Percentiles rank a stretch among this genome's conserved stretches.
Evolutionary conservation across 2,329 filamentous ascomycete genomes (phyloP).

Genomic region (Colletotrichum lindemuthianum): DNA sequence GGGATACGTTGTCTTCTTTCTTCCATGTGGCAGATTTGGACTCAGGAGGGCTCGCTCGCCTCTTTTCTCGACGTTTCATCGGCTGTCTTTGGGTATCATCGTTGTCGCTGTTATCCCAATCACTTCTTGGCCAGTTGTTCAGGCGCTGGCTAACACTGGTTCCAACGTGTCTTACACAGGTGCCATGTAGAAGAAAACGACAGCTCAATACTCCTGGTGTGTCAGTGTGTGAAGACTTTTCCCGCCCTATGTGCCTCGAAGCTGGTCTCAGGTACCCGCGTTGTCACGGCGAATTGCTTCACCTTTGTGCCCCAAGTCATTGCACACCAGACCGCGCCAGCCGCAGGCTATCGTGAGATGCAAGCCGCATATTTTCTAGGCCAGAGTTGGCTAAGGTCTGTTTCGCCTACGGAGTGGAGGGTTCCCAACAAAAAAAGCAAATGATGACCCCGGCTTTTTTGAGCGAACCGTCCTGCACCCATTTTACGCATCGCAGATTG

Average conservation of each 20-base stretch:
- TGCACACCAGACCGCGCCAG: conserved; percentile 20
- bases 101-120: not conserved
- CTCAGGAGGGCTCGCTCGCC: not conserved
- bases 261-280: conserved; percentile 34
- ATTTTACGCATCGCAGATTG: conserved; percentile 17
- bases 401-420: conserved; percentile 28
- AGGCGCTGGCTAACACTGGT: no score
- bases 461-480: conserved; percentile 5
- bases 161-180: no score
- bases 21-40: conserved; percentile 1
- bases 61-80: not conserved
- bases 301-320: conserved; percentile 6
- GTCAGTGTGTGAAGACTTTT: not conserved
- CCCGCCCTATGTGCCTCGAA: conserved; percentile 20
- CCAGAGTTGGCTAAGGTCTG: conserved; percentile 27
- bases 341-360: conserved; percentile 29
- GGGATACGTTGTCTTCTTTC: conserved; percentile 5
- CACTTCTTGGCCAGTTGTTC: no score
- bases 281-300: conserved; percentile 12
- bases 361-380: conserved; percentile 24
- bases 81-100: not conserved
- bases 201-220: not conserved
- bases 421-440: conserved; percentile 35
- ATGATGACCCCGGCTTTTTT: not conserved
- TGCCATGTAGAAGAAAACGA: not conserved